Conservation (phyloP, 2,329 filamentous ascomycete genomes). For the Fusarium marasasianum region DNA sequence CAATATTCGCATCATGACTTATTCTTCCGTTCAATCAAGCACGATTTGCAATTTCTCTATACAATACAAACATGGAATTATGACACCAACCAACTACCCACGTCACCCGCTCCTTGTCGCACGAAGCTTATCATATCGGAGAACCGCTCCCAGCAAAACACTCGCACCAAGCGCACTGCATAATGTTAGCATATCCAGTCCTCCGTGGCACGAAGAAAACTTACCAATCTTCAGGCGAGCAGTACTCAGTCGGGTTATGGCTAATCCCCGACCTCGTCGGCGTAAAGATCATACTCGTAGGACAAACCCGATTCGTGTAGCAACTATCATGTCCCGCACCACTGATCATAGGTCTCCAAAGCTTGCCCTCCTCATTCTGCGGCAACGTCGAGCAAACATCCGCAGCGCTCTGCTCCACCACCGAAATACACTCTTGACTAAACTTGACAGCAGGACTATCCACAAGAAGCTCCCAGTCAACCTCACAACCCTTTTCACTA, state of each 20-base stretch:
- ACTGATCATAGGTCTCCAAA: conserved; percentile 6
- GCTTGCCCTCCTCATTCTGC: background rate
- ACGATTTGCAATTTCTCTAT: accelerated
- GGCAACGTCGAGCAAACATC: background rate
- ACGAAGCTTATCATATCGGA: background rate
- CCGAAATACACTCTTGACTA: background rate
- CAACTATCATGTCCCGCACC: conserved; percentile 13
- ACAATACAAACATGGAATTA: too few species aligned
- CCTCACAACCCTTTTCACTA: conserved; percentile 1
- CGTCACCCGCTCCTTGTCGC: accelerated
- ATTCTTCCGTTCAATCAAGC: background rate
- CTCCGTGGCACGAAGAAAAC: accelerated
- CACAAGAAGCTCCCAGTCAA: background rate
- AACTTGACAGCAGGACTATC: conserved; percentile 3
- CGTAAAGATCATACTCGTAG: conserved; percentile 17
- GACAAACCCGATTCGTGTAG: conserved; percentile 4
- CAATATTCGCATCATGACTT: background rate
- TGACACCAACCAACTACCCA: accelerated
- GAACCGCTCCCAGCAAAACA: background rate
- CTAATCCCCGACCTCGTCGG: conserved; percentile 6
- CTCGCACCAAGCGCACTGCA: background rate
- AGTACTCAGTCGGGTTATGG: conserved; percentile 2
- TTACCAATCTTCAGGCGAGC: conserved; percentile 9
- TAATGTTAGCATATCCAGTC: background rate
- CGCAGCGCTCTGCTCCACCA: background rate